Percentiles rank a stretch among this genome's conserved stretches.
phyloP scores from a whole-genome alignment of 305 asterid species.

The Solanum aculeatissimum region DNA sequence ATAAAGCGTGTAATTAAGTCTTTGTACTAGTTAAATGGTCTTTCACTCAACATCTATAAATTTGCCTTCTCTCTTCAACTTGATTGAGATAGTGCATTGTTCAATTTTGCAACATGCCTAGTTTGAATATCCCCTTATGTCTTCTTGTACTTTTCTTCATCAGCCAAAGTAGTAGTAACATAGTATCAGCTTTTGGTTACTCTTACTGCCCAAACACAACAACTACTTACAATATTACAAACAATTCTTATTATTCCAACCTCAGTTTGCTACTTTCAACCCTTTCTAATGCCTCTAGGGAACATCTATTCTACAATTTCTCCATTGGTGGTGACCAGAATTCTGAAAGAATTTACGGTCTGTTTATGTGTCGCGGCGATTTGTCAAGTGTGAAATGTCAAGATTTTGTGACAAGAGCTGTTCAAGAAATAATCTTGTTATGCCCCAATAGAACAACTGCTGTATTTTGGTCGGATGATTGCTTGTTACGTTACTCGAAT shows the following conservation, averaged over 20 bases:
- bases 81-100: background rate
- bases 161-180: background rate
- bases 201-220: background rate
- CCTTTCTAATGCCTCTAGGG: background rate
- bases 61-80: background rate
- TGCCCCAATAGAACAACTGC: background rate
- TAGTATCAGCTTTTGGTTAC: background rate
- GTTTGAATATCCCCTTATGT: background rate
- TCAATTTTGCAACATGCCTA: background rate
- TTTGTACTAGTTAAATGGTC: too few species aligned
- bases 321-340: background rate
- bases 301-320: background rate
- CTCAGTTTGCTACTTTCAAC: background rate
- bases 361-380: background rate
- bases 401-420: background rate
- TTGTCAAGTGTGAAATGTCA: background rate
- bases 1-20: too few species aligned
- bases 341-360: background rate
- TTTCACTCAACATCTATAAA: background rate
- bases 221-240: background rate
- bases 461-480: background rate
- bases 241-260: background rate
- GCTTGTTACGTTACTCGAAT: constrained; percentile 9
- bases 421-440: background rate
- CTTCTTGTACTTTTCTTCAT: background rate